Evolutionary conservation across 371 early-diverging fungal genomes (phyloP).

Genomic region (Apophysomyces elegans): DNA sequence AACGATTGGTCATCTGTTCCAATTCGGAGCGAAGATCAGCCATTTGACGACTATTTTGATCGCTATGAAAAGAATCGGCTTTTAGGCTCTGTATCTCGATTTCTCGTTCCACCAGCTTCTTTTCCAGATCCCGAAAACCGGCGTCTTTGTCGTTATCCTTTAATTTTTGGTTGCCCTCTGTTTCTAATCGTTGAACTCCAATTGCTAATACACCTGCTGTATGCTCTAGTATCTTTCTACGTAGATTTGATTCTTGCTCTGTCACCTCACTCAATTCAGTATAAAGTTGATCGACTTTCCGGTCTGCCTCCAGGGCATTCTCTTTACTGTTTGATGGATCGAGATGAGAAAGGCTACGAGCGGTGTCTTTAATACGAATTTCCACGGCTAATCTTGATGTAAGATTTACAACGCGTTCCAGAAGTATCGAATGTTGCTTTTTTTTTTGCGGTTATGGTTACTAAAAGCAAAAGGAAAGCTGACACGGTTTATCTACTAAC

Average conservation of each 20-base stretch:
- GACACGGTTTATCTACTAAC: slow-evolving; percentile 27
- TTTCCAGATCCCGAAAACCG: slow-evolving; percentile 1
- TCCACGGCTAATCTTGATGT: slow-evolving; percentile 29
- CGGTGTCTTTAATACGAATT: slow-evolving; percentile 31
- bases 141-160: background rate
- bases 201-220: slow-evolving; percentile 66
- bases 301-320: slow-evolving; percentile 51
- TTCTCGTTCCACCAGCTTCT: slow-evolving; percentile 11
- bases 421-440: slow-evolving; percentile 25
- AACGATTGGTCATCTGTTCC: slow-evolving; percentile 23
- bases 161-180: slow-evolving; percentile 18
- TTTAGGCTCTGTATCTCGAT: slow-evolving; percentile 12
- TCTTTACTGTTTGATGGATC: slow-evolving; percentile 20
- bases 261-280: slow-evolving; percentile 67
- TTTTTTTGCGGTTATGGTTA: background rate
- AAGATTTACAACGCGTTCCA: slow-evolving; percentile 21
- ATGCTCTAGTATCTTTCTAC: slow-evolving; percentile 71
- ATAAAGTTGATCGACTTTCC: slow-evolving; percentile 70
- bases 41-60: slow-evolving; percentile 12
- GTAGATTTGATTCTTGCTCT: slow-evolving; percentile 64
- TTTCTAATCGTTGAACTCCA: slow-evolving; percentile 50
- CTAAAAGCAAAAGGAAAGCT: slow-evolving; percentile 6
- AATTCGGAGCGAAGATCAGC: slow-evolving; percentile 17
- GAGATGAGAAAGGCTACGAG: slow-evolving; percentile 51
- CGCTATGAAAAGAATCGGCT: slow-evolving; percentile 13